These are phyloP conservation scores for Zygoascus flipseniorum DNA, from an alignment of 805 yeast species.

Conservation along the genomic window DNA sequence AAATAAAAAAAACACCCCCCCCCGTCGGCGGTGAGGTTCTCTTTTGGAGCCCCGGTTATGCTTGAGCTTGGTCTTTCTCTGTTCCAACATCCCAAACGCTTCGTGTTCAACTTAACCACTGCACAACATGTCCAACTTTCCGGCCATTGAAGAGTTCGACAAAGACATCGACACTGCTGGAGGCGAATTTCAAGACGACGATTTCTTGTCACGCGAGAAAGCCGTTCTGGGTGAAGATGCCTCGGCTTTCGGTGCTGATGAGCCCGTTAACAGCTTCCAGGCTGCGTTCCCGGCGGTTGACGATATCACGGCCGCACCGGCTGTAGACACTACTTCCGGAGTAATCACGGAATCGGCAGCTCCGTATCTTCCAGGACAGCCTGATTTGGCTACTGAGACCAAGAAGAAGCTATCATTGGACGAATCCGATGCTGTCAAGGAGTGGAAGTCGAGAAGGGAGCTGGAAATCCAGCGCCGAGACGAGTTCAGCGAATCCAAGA, in stretches of 20 bases:
- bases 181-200: slow-evolving; percentile 28
- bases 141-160: slow-evolving; percentile 31
- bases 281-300: slow-evolving; percentile 23
- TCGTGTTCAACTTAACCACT: background rate
- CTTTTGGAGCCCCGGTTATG: no score
- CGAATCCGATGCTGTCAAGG: slow-evolving; percentile 52
- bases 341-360: slow-evolving; percentile 15
- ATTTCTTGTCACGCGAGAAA: slow-evolving; percentile 33
- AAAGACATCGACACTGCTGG: slow-evolving; percentile 19
- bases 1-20: no score
- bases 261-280: slow-evolving; percentile 17
- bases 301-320: background rate
- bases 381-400: slow-evolving; percentile 10
- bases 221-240: slow-evolving; percentile 37
- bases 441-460: slow-evolving; percentile 78
- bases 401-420: slow-evolving; percentile 25
- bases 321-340: slow-evolving; percentile 7
- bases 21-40: no score
- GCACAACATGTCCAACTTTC: slow-evolving; percentile 27
- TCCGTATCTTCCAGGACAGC: slow-evolving; percentile 12
- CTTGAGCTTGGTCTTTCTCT: no score
- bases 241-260: slow-evolving; percentile 25
- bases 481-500: slow-evolving; percentile 53
- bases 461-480: slow-evolving; percentile 77
- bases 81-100: background rate